Evolutionary conservation across 1,284 basidiomycete genomes (phyloP).

Genomic region (Sparassis latifolia): DNA sequence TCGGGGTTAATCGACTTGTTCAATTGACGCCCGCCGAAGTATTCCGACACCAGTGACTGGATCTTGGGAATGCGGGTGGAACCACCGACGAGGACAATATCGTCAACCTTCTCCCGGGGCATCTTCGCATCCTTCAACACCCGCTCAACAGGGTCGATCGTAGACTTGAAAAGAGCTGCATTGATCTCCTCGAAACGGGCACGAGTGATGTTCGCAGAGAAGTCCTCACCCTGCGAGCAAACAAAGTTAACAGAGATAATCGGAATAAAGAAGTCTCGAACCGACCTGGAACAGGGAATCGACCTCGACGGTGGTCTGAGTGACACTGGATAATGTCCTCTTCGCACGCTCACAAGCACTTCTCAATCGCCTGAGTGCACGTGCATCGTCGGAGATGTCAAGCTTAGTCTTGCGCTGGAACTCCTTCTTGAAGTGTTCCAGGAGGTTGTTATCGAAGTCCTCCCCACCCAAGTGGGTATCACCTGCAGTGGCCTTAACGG

Average conservation of each 20-base stretch:
- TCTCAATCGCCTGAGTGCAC: slow-evolving; percentile 95
- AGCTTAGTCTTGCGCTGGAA: slow-evolving; percentile 98
- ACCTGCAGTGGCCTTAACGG: slow-evolving; percentile 96
- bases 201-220: slow-evolving; percentile 95
- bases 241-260: background rate
- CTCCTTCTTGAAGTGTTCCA: slow-evolving; percentile 98
- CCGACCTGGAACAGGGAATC: slow-evolving; percentile 91
- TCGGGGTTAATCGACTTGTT: slow-evolving; percentile 99
- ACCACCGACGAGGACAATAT: slow-evolving; percentile 99
- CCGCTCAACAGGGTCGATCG: slow-evolving; percentile 97
- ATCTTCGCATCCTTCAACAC: slow-evolving; percentile 99
- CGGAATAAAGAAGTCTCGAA: slow-evolving; percentile 2
- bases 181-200: slow-evolving; percentile 99
- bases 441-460: slow-evolving; percentile 96
- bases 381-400: slow-evolving; percentile 91
- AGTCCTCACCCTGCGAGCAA: slow-evolving; percentile 71
- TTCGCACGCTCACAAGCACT: slow-evolving; percentile 99
- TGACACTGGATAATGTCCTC: slow-evolving; percentile 94
- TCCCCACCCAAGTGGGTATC: slow-evolving; percentile 98
- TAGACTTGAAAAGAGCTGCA: slow-evolving; percentile 90
- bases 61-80: slow-evolving; percentile 99
- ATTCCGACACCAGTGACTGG: slow-evolving; percentile 95
- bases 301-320: slow-evolving; percentile 96
- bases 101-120: slow-evolving; percentile 93
- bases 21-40: slow-evolving; percentile 93